Percentiles rank a stretch among this genome's conserved stretches.
phyloP scores from a whole-genome alignment of 495 filamentous ascomycete genomes.

The Margaritispora aquatica region DNA sequence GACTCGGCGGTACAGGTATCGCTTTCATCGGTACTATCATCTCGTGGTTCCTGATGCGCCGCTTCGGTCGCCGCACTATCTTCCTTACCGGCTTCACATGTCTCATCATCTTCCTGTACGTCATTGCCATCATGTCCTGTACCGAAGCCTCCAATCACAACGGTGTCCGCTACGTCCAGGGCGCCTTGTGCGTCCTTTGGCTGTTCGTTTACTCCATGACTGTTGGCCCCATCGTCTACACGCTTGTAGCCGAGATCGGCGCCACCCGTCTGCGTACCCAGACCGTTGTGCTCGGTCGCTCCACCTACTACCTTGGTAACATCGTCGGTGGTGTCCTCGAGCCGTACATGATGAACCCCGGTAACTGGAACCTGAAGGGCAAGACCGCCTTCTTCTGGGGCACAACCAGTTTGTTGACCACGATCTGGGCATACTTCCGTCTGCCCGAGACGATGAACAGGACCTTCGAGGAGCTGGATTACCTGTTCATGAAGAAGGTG shows the following conservation, averaged over 20 bases:
- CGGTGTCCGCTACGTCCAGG: background rate
- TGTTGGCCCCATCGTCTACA: slow-evolving; percentile 50
- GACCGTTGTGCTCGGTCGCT: slow-evolving; percentile 28
- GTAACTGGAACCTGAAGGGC: slow-evolving; percentile 66
- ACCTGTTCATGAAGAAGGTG: slow-evolving; percentile 47
- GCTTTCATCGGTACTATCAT: slow-evolving; percentile 36
- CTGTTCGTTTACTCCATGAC: slow-evolving; percentile 48
- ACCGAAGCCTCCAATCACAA: background rate
- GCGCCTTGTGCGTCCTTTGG: slow-evolving; percentile 42
- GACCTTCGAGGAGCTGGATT: slow-evolving; percentile 65
- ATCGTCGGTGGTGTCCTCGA: slow-evolving; percentile 63
- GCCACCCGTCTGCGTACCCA: slow-evolving; percentile 6
- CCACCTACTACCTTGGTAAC: slow-evolving; percentile 43
- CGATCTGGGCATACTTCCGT: slow-evolving; percentile 67
- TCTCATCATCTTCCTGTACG: slow-evolving; percentile 35
- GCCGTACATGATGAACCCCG: slow-evolving; percentile 64
- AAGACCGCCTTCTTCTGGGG: slow-evolving; percentile 17
- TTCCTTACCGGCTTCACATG: slow-evolving; percentile 29
- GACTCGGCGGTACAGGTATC: slow-evolving; percentile 32
- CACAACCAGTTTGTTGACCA: slow-evolving; percentile 45
- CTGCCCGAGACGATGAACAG: slow-evolving; percentile 66
- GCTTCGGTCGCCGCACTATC: slow-evolving; percentile 36
- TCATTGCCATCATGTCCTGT: slow-evolving; percentile 26
- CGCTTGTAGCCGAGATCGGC: slow-evolving; percentile 8
- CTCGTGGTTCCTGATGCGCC: slow-evolving; percentile 32